Conservation (phyloP, 2,329 filamentous ascomycete species). For the Trichoderma pleuroti region DNA sequence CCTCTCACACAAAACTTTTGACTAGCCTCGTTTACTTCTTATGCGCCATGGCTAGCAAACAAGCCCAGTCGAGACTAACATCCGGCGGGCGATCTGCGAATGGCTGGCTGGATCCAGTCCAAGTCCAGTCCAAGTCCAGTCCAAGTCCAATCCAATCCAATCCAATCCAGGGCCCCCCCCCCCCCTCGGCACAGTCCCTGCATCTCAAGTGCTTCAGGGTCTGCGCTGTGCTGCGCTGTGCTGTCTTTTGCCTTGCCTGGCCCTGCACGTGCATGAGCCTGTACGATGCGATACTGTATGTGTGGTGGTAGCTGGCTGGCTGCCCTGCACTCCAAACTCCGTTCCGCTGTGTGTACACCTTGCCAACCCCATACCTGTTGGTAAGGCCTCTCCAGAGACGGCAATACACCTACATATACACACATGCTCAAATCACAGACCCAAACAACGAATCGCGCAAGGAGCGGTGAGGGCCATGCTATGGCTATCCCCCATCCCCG, state of each 20-base stretch:
- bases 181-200: neutral
- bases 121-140: no score
- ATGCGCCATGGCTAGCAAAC: neutral
- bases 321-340: neutral
- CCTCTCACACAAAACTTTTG: neutral
- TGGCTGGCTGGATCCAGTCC: neutral
- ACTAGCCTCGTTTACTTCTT: neutral
- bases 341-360: neutral
- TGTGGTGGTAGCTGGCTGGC: no score
- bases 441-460: neutral
- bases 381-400: no score
- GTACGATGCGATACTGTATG: no score
- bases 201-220: neutral
- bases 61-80: neutral
- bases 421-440: neutral
- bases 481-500: neutral
- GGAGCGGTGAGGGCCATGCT: constrained; percentile 2
- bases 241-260: neutral
- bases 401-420: no score
- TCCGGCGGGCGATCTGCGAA: neutral
- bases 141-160: no score
- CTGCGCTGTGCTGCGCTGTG: neutral
- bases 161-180: neutral
- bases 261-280: neutral
- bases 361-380: neutral